Base-by-base conservation (phyloP, 2,329 filamentous ascomycete genomes). In the Ciborinia camelliae region DNA sequence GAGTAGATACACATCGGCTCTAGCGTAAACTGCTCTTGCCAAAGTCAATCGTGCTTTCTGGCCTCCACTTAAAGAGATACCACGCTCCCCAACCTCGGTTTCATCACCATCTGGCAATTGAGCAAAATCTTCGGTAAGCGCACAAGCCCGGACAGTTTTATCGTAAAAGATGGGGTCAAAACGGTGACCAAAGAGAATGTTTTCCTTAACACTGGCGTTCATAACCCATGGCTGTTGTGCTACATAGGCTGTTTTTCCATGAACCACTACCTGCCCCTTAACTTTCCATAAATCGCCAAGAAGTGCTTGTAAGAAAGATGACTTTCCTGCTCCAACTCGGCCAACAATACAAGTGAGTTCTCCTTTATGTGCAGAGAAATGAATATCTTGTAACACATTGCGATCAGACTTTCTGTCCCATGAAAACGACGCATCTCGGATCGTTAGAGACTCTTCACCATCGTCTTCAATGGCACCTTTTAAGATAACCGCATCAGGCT, bases 131-230 rank as follows among this genome's bases (percentile, higher is more conserved):
- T 97, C 93, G 7, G 89, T 75, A 41, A 99, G 81, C 53, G 95
- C 95, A 76, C 96, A 99, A 48, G 95, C 94, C 75, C 91, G 88
- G 59, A 99, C 83, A 0, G 94, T 97, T 73, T 90, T 88, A 64
- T 98, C 91, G 78, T 99, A 99, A 77, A 99, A 99, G 37, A 89
- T 84, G 6, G 93, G 88, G 77, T 99, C 94, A 81, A 90, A 97
- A 54, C 91, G 88, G 78, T 99, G 92, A 1, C 95, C 95, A 74
- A 99, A 99, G 5, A 97, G 83, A 71, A 99, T 97, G 75, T 99
- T 99, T 75, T 99, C 95, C 72, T 92, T 91, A 64, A 99, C 93
- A 37, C 91, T 96, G 10, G 95, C 95, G 75, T 99, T 99, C 88
- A 98, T 94, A 61, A 99, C 90, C 95, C 96, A 99, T 26, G 92